Base-by-base conservation (phyloP, 768 basidiomycete genomes). In the Nidularia pulvinata region DNA sequence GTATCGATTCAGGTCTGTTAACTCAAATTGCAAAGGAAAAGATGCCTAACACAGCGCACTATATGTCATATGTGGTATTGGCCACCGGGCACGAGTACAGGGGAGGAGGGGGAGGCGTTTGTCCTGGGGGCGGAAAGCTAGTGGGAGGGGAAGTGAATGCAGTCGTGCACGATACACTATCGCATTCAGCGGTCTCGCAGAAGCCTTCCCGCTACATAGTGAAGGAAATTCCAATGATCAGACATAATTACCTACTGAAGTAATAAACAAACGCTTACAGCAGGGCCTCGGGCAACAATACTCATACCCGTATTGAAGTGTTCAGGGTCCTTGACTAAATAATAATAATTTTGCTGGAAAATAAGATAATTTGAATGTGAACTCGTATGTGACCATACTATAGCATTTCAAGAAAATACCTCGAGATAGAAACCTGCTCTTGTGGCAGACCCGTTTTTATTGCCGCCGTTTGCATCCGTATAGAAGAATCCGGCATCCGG, bases 261-360 rank as follows among this genome's bases (percentile, higher is more conserved):
- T 33, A 7, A 47, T 48, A 6, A 32, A 47, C 5, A 32, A 32
- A 22, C 34, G 53, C 64, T 33, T 51, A 68, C 69, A 7, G 55
- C 47, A 32, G 64, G 49, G 14, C 50, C 53, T 22, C 54, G 52
- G 3, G 69, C 69, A 0, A 53, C 51, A 34, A 74, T 69, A n/a
- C 59, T 64, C 6, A 74, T 59, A 5, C 65, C 72, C 7, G 63
- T 66, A 22, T 71, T 74, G 56, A 70, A 65, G n/a, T 65, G 55
- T 16, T 62, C 55, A 2, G 59, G 48, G 50, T 70, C 67, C 33
- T 57, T 62, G 16, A 70, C 67, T 30, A 72, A 60, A 42, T 69
- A 72, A 50, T 71, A 73, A 48, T 63, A 62, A 30, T 57, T 46
- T 7, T 55, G 50, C 65, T 69, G 39, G 13, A 6, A 30, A 25